Percentiles rank a stretch among this genome's conserved stretches.
These are phyloP conservation scores for Candida loeiensis DNA, from an alignment of 805 yeast genomes.

Conservation along the genomic window DNA sequence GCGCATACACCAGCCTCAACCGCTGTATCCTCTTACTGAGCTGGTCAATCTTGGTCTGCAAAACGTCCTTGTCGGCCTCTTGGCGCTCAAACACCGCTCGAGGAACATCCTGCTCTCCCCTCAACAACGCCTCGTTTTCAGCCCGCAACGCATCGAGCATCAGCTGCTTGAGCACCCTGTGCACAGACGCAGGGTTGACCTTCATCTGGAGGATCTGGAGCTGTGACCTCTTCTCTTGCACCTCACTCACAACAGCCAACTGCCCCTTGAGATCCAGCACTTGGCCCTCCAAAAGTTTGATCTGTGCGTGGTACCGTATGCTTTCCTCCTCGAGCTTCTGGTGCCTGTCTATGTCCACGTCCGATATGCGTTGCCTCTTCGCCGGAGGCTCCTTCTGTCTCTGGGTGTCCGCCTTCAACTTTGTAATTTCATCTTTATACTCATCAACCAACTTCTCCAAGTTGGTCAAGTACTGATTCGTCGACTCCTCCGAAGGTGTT, in stretches of 20 bases:
- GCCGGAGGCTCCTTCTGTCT: neutral
- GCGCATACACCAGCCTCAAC: constrained; percentile 53
- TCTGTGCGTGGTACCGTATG: constrained; percentile 31
- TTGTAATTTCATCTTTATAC: constrained; percentile 50
- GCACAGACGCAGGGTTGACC: constrained; percentile 59
- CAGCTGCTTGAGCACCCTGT: constrained; percentile 57
- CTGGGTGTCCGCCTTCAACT: constrained; percentile 32
- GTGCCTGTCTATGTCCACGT: constrained; percentile 1
- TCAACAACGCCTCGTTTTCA: constrained; percentile 55
- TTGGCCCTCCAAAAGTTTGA: constrained; percentile 35
- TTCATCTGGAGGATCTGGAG: constrained; percentile 58
- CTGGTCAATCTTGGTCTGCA: constrained; percentile 47
- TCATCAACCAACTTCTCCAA: constrained; percentile 51
- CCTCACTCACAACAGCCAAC: constrained; percentile 20
- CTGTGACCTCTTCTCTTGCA: constrained; percentile 19
- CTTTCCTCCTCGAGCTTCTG: constrained; percentile 29
- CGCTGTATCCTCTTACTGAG: constrained; percentile 51
- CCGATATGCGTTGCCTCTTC: neutral
- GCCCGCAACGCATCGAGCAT: constrained; percentile 47
- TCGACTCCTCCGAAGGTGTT: constrained; percentile 17
- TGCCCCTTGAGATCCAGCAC: constrained; percentile 36
- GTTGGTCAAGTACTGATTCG: constrained; percentile 35
- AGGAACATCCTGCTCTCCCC: constrained; percentile 40
- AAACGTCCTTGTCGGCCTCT: constrained; percentile 47
- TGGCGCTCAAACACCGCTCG: constrained; percentile 60